These are phyloP conservation scores for Saccharomycopsis schoenii DNA, from an alignment of 805 yeast species.

Conservation along the genomic window DNA sequence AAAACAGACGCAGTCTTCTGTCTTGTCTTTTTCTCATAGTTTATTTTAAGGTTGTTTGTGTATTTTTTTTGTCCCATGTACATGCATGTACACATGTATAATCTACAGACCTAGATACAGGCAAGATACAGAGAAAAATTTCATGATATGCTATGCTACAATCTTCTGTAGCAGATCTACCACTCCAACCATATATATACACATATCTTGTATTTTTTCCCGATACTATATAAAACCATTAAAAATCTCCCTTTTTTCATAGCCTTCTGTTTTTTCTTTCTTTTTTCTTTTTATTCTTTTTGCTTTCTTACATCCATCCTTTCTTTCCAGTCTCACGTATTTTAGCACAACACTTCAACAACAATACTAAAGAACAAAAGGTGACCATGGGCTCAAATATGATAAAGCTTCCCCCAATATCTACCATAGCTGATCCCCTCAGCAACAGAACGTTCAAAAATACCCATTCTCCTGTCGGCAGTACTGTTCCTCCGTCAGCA, in stretches of 20 bases:
- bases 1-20: background rate
- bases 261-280: background rate
- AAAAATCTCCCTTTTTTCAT: background rate
- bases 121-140: constrained; percentile 2
- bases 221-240: background rate
- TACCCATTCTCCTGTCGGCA: background rate
- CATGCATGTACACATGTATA: constrained; percentile 1
- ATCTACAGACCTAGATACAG: constrained; percentile 1
- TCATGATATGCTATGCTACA: background rate
- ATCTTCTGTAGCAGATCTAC: background rate
- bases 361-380: no score
- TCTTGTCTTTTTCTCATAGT: background rate
- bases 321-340: no score
- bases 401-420: constrained; percentile 15
- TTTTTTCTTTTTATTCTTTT: background rate
- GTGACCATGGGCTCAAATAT: background rate
- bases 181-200: background rate
- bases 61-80: background rate
- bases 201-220: background rate
- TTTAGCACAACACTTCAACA: no score
- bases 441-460: constrained; percentile 4
- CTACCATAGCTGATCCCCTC: constrained; percentile 9
- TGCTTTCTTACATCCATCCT: no score
- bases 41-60: background rate
- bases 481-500: background rate